Percentiles rank a stretch among this genome's conserved stretches.
Evolutionary conservation across 371 early-diverging fungal species (phyloP).

Genomic region (Nematocida displodere): DNA sequence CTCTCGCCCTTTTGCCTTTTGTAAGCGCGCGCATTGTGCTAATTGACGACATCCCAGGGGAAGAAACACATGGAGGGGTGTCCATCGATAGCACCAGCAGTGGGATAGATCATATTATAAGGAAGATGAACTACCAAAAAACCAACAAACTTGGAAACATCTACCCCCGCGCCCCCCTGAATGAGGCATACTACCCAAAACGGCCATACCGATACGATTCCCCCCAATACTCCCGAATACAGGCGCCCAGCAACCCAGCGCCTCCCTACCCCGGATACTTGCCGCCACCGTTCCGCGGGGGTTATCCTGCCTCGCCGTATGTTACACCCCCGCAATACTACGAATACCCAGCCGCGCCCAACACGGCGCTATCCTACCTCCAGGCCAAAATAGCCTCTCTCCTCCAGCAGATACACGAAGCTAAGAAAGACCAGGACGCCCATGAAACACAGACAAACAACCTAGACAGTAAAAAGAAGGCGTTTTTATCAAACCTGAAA

Average conservation of each 20-base stretch:
- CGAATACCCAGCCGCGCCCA: neutral
- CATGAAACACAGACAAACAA: neutral
- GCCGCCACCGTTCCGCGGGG: too few relatives aligned
- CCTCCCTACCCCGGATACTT: too few relatives aligned
- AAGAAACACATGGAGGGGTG: slow-evolving; percentile 7
- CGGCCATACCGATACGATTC: too few relatives aligned
- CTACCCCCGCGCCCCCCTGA: neutral
- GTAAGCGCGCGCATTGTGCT: neutral
- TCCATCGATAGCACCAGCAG: slow-evolving; percentile 33
- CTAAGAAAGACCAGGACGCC: neutral
- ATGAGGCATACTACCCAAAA: too few relatives aligned
- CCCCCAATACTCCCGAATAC: too few relatives aligned
- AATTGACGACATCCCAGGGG: slow-evolving; percentile 12
- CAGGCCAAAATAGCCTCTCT: neutral
- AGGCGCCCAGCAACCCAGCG: too few relatives aligned
- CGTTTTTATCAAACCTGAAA: neutral
- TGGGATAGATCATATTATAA: neutral
- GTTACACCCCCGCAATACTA: too few relatives aligned
- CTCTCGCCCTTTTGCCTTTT: neutral
- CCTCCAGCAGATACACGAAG: neutral
- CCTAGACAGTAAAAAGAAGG: neutral
- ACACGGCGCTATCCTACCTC: neutral
- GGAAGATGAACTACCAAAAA: neutral
- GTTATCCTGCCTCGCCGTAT: too few relatives aligned
- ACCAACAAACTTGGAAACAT: neutral